Evolutionary conservation across 345 rosid species (phyloP), one percentile per base, ranked within the genome.

Genomic region (Schrenkiella parvula): DNA sequence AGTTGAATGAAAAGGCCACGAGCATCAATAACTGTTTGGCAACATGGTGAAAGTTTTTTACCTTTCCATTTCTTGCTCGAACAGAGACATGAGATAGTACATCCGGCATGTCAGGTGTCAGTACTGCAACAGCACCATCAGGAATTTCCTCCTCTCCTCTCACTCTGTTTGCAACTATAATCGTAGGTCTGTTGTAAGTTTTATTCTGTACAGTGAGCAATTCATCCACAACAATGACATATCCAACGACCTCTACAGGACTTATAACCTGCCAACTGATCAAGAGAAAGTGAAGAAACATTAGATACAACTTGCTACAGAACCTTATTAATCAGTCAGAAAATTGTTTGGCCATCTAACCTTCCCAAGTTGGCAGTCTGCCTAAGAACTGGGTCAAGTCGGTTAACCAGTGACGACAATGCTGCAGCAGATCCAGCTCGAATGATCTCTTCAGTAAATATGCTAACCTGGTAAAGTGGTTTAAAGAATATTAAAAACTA

Each of bases 61-160:
- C 99, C 89, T 91, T 95, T 90, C 98, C 64, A 81, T 89, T 95
- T 83, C 98, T 91, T 77, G 99, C 99, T 67, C 99, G 87, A 64
- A 95, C 99, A 70, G 99, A 95, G 74, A 95, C 99, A 85, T 91
- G 99, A 46, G 99, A 95, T 46, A 95, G 71, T 66, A 95, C 99
- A 84, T 95, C 99, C 19, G 99, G 99, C 98, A 89, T 91, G 80
- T 95, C 97, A 44, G 98, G 93, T 10, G 99, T 95, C 82, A 95
- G 83, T 74, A 95, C 93, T 59, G 99, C 98, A 84, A 95, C 96
- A 74, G 88, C 78, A 70, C 99, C 97, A 75, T 85, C 96, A 47
- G 98, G 99, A 78, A 95, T 91, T 87, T 95, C 99, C 81, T 95
- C 99, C 79, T 95, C 98, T 71, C 99, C 99, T 79, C 78, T 91